Conservation (phyloP, 2,329 filamentous ascomycete species). For the Ascochyta lentis region DNA sequence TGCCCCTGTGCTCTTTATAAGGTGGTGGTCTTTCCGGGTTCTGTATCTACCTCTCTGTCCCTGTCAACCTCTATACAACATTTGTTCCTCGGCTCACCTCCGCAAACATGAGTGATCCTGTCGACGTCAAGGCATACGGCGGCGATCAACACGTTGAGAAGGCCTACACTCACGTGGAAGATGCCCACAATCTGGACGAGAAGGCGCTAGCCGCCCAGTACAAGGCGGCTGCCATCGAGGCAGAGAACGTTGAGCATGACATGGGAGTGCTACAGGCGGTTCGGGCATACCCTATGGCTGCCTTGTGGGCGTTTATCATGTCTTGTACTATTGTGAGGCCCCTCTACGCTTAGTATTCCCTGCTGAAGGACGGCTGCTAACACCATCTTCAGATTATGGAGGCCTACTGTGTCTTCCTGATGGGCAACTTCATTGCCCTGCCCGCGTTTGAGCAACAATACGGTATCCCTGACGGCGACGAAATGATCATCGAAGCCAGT, state of each 20-base stretch:
- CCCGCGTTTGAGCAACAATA: constrained; percentile 55
- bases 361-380: constrained; percentile 20
- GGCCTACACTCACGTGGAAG: constrained; percentile 29
- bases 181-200: constrained; percentile 39
- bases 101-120: constrained; percentile 32
- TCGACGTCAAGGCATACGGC: constrained; percentile 26
- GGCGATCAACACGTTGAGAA: constrained; percentile 29
- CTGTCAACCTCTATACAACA: constrained; percentile 22
- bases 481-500: constrained; percentile 55
- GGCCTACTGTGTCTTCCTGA: constrained; percentile 68
- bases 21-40: constrained; percentile 16
- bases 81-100: constrained; percentile 22
- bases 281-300: constrained; percentile 60
- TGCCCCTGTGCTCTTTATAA: constrained; percentile 31
- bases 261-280: constrained; percentile 60
- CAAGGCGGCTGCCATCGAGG: constrained; percentile 63
- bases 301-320: constrained; percentile 63
- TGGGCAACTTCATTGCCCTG: constrained; percentile 64
- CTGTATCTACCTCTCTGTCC: constrained; percentile 26
- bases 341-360: constrained; percentile 15
- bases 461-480: constrained; percentile 49
- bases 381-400: constrained; percentile 64
- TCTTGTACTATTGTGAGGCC: constrained; percentile 60
- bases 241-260: constrained; percentile 61
- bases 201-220: constrained; percentile 51